A percentile compares a stretch with the other conserved stretches of the same genome.
These are phyloP conservation scores for Ramaria sp. DNA, from an alignment of 768 basidiomycete genomes.

Conservation along the genomic window DNA sequence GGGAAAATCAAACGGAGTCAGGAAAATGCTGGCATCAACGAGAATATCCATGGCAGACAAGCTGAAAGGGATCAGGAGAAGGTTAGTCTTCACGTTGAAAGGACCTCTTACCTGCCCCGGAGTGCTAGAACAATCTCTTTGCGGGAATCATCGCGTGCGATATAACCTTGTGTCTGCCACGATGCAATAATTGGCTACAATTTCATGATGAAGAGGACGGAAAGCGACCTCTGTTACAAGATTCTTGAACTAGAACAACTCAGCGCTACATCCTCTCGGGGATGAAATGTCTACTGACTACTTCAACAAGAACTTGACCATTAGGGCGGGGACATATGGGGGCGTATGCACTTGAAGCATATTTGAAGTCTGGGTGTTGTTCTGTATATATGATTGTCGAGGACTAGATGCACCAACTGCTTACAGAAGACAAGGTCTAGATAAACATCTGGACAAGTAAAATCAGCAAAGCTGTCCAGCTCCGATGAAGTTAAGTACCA, in stretches of 20 bases:
- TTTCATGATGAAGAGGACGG: neutral
- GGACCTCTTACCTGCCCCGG: conserved; percentile 33
- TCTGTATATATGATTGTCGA: neutral
- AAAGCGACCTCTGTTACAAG: conserved; percentile 23
- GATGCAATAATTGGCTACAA: neutral
- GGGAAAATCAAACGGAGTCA: conserved; percentile 34
- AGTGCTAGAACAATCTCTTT: conserved; percentile 40
- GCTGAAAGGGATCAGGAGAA: conserved; percentile 18
- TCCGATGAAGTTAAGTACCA: neutral
- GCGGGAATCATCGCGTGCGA: conserved; percentile 35
- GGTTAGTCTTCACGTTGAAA: neutral
- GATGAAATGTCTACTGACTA: conserved; percentile 15
- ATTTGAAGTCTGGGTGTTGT: conserved; percentile 31
- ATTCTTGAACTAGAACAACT: conserved; percentile 29
- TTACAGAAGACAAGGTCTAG: conserved; percentile 32
- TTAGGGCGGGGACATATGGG: conserved; percentile 38
- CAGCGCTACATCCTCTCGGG: neutral
- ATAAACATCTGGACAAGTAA: conserved; percentile 16
- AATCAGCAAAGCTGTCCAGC: neutral
- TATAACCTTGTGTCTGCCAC: conserved; percentile 30
- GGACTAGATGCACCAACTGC: neutral
- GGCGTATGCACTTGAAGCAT: conserved; percentile 41
- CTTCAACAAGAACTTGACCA: conserved; percentile 32
- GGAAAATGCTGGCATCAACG: conserved; percentile 30
- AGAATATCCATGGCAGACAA: conserved; percentile 31